Evolutionary conservation across 306 rosid species (phyloP).

Genomic region (Rubus idaeus): DNA sequence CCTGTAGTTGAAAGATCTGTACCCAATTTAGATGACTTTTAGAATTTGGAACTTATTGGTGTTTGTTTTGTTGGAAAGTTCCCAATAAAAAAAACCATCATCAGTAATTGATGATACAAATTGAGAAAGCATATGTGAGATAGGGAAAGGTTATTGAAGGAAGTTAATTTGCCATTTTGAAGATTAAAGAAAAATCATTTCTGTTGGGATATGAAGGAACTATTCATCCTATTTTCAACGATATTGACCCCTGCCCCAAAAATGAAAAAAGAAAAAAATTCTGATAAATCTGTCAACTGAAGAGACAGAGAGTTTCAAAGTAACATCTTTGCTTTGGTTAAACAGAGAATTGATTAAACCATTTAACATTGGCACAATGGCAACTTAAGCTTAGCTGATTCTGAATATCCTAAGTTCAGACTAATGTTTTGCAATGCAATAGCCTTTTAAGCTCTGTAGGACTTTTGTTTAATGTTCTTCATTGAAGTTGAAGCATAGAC

Average conservation of each 20-base stretch:
- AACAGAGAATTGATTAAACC: neutral
- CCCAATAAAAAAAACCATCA: neutral
- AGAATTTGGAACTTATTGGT: neutral
- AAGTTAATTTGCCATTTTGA: neutral
- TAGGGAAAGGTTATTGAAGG: neutral
- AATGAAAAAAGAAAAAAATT: neutral
- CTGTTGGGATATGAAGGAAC: neutral
- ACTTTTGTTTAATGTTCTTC: neutral
- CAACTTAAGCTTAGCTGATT: neutral
- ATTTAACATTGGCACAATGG: neutral
- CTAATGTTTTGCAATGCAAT: too few species aligned
- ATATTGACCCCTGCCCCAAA: neutral
- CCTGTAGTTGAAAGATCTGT: neutral
- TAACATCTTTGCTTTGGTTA: neutral
- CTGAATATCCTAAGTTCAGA: neutral
- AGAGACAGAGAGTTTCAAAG: conserved; percentile 1
- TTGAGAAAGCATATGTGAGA: neutral
- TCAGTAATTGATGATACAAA: neutral
- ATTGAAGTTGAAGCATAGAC: neutral
- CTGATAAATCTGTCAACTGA: neutral
- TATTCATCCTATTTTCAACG: neutral
- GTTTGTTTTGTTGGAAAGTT: conserved; percentile 4
- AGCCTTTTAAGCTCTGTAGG: neutral
- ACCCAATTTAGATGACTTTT: neutral
- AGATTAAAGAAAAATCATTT: neutral